Conservation (phyloP, 768 basidiomycete genomes). For the Russula virescens region DNA sequence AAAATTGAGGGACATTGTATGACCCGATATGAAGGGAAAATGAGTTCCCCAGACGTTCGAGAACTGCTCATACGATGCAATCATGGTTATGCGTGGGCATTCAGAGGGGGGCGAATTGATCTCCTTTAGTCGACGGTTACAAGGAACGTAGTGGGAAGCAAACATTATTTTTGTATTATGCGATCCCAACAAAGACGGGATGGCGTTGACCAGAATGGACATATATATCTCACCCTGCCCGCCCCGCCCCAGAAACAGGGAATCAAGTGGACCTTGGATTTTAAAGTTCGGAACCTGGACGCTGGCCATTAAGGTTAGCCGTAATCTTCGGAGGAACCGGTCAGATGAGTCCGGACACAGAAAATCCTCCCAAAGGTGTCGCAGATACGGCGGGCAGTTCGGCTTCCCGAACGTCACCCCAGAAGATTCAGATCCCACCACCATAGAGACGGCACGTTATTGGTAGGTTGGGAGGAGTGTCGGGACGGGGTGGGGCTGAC, state of each 20-base stretch:
- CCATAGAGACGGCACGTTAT: constrained; percentile 8
- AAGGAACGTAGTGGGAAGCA: background rate
- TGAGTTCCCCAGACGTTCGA: background rate
- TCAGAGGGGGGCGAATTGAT: background rate
- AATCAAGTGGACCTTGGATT: background rate
- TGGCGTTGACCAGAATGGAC: background rate
- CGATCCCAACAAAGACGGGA: background rate
- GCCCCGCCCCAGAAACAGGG: background rate
- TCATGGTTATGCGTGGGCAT: too few species aligned
- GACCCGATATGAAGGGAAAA: background rate
- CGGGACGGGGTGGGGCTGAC: too few species aligned
- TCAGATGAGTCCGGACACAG: constrained; percentile 15
- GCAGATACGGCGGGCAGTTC: constrained; percentile 7
- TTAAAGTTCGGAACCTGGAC: constrained; percentile 17
- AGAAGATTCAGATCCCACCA: constrained; percentile 5
- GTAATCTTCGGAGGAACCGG: constrained; percentile 15
- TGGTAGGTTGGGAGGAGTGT: background rate
- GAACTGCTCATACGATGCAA: background rate
- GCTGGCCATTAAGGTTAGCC: constrained; percentile 5
- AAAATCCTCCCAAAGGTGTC: background rate
- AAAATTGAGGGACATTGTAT: background rate
- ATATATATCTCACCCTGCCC: background rate
- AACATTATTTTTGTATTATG: background rate
- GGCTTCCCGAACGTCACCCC: constrained; percentile 6
- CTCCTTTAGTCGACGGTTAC: background rate